Evolutionary conservation across 2,329 filamentous ascomycete species (phyloP), one percentile per base, ranked within the genome.

Genomic region (Neofusicoccum sp.): DNA sequence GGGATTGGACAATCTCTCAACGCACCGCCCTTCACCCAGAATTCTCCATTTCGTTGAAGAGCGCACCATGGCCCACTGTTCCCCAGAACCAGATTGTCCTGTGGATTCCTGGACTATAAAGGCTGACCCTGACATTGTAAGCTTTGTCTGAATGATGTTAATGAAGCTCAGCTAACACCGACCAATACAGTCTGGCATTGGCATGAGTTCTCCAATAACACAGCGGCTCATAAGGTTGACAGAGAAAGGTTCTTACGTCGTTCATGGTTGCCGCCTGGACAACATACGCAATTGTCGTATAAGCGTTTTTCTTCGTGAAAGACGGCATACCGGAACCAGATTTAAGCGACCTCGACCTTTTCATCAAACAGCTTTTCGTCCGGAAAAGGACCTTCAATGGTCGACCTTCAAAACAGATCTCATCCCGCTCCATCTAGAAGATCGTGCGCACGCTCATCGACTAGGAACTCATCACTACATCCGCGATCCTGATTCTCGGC

Each of bases 391-490:
- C 22, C 22, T 22, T 22, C 22, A 12, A 43, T n/a, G n/a, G 6
- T n/a, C 14, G 14, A n/a, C n/a, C 14, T 43, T 43, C 41, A n/a
- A 43, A n/a, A 7, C n/a, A 4, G 1, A n/a, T n/a, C 16, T 43
- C 16, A 5, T 8, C 4, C 4, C 4, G n/a, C 39, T 29, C 34
- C 39, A 44, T 60, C n/a, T 12, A 58, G 41, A 34, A 41, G 8
- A 12, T 60, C 28, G 41, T 44, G 31, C 52, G 48, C 47, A 36
- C 33, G 6, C 49, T 63, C 8, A 7, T 2, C 6, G 61, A 63
- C 39, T 41, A 63, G 31, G 52, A 63, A 59, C 31, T 63, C 11
- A 29, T 58, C 39, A 63, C 61, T 39, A 41, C 50, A 37, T 39
- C 58, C 14, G 16, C 61, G n/a, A 44, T 63, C 12, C 43, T 58